phyloP scores from a whole-genome alignment of 164 flowering plant species.

The Aristolochia californica region DNA sequence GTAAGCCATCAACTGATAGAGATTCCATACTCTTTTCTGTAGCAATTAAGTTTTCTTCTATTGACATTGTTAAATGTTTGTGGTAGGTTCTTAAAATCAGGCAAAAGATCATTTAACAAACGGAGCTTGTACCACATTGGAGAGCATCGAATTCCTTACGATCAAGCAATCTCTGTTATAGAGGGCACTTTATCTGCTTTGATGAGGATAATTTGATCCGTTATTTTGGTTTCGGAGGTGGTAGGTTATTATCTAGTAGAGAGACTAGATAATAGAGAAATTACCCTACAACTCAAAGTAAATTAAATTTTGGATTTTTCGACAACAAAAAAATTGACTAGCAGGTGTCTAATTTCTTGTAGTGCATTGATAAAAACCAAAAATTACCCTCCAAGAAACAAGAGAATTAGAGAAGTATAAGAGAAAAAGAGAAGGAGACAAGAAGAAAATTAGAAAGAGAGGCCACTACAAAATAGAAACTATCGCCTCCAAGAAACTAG shows the following conservation, averaged over 20 bases:
- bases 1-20: constrained; percentile 17
- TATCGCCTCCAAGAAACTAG: no score
- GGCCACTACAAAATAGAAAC: no score
- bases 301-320: no score
- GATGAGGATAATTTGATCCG: constrained; percentile 52
- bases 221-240: constrained; percentile 61
- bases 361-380: no score
- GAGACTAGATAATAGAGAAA: no score
- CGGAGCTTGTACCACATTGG: constrained; percentile 58
- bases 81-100: constrained; percentile 11
- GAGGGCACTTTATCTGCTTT: constrained; percentile 38
- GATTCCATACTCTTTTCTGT: background rate
- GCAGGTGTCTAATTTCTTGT: no score
- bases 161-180: constrained; percentile 43
- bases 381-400: no score
- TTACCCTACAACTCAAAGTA: no score
- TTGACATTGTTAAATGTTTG: background rate
- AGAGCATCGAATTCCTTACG: constrained; percentile 36
- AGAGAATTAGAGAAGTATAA: no score
- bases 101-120: constrained; percentile 51
- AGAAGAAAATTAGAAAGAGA: no score
- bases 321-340: no score
- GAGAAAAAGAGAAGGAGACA: no score
- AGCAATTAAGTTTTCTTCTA: background rate
- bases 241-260: constrained; percentile 14